Evolutionary conservation across 805 yeast genomes (phyloP), one percentile per base, ranked within the genome.

Genomic region (Ogataea trehaloabstinens): DNA sequence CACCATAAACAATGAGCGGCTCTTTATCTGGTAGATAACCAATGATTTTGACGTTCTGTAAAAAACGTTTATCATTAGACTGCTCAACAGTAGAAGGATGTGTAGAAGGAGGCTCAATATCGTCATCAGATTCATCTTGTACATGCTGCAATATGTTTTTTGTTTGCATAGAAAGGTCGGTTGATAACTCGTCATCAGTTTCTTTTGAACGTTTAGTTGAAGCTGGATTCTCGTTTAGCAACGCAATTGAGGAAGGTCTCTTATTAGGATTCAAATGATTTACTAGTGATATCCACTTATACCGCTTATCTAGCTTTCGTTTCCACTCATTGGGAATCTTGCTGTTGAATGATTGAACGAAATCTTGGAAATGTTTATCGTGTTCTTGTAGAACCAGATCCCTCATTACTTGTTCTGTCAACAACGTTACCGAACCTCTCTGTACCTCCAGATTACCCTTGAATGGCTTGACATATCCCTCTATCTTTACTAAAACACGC

Each of bases 381-480:
- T 34, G 18, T 12, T 37, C 42, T 5, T 20, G 13, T 5, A 38
- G 37, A 1, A 51, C 35, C 31, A 34, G 34, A 2, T 30, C 17
- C 5, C 37, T 17, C n/a, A 58, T 24, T 4, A 34, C 41, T 1
- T 29, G 24, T 5, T 37, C 37, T 1, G 42, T 36, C 22, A 59
- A 32, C 2, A 45, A 19, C 8, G 21, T 24, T 12, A 49, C 13
- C 2, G 24, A 20, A 2, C 48, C 41, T 11, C 44, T 38, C 15
- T 49, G 48, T 12, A 57, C 36, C 25, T 60, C 63, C 7, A 58
- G 18, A 2, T 16, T 30, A 16, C 36, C 42, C 2, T 40, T 43
- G 31, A 42, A 60, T 15, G 38, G 24, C 20, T 52, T 51, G 1
- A 34, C 39, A 5, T 22, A 6, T 1, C 55, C 56, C 10, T 38